These are phyloP conservation scores for Trichoderma sp. DNA, from an alignment of 2,329 filamentous ascomycete genomes.

Conservation along the genomic window DNA sequence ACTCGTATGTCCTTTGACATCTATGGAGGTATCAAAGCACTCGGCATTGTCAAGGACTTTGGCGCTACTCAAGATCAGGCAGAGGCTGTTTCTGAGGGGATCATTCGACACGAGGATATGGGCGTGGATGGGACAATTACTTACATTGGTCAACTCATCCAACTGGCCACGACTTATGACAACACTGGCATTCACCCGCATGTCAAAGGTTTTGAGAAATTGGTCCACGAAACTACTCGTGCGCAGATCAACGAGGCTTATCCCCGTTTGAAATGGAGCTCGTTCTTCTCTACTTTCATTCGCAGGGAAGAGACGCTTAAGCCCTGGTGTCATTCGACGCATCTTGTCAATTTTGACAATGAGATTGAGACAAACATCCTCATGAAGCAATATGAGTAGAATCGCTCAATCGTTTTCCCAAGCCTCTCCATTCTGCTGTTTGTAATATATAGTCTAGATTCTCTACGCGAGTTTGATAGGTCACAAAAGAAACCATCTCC, in stretches of 20 bases:
- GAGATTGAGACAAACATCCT: neutral
- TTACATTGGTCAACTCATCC: conserved; percentile 64
- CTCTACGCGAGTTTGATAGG: too few relatives aligned
- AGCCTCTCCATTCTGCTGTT: too few relatives aligned
- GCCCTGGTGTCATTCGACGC: conserved; percentile 72
- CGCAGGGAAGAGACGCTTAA: conserved; percentile 64
- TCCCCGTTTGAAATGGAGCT: conserved; percentile 48
- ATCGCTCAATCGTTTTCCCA: too few relatives aligned
- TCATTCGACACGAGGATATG: conserved; percentile 1
- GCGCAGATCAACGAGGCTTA: neutral
- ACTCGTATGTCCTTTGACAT: neutral
- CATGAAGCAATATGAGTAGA: neutral
- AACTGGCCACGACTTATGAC: conserved; percentile 67
- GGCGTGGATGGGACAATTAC: conserved; percentile 41
- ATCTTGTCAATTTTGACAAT: conserved; percentile 60
- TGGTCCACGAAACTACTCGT: neutral
- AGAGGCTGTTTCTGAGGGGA: neutral
- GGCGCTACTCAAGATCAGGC: neutral
- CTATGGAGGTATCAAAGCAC: neutral
- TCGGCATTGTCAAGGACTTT: neutral
- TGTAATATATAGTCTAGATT: too few relatives aligned
- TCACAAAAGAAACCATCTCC: too few relatives aligned
- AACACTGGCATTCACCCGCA: conserved; percentile 64
- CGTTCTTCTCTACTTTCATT: conserved; percentile 66
- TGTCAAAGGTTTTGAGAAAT: conserved; percentile 41